A percentile compares a stretch with the other conserved stretches of the same genome.
Conservation (phyloP, 2,329 filamentous ascomycete genomes). For the Parasarocladium wereldwijsianum region DNA sequence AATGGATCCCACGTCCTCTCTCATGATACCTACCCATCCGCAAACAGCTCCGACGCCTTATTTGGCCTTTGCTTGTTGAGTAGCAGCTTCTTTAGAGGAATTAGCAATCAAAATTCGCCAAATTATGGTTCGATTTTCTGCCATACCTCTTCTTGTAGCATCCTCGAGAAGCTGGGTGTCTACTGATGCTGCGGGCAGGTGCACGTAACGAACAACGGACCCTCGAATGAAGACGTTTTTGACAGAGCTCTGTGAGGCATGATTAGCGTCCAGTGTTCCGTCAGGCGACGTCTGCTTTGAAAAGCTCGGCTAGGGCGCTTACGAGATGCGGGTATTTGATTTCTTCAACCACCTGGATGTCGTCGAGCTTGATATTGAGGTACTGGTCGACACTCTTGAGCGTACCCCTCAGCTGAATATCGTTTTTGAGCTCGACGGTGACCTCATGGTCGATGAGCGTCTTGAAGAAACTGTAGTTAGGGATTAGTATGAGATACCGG, state of each 20-base stretch:
- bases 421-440: slow-evolving; percentile 98
- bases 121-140: neutral
- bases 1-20: too few relatives aligned
- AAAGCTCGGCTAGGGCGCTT: slow-evolving; percentile 11
- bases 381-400: slow-evolving; percentile 98
- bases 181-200: slow-evolving; percentile 68
- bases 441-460: slow-evolving; percentile 95
- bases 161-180: slow-evolving; percentile 82
- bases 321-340: slow-evolving; percentile 90
- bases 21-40: too few relatives aligned
- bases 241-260: slow-evolving; percentile 47
- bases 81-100: slow-evolving; percentile 34
- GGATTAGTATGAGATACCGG: too few relatives aligned
- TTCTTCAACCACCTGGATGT: slow-evolving; percentile 85
- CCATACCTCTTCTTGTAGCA: slow-evolving; percentile 69
- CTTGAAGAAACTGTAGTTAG: slow-evolving; percentile 75
- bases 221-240: slow-evolving; percentile 95
- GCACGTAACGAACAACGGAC: slow-evolving; percentile 84
- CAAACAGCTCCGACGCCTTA: too few relatives aligned
- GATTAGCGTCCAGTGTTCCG: neutral
- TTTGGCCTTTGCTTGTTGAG: slow-evolving; percentile 42
- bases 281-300: neutral
- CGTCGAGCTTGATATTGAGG: slow-evolving; percentile 97
- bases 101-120: too few relatives aligned
- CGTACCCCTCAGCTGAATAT: slow-evolving; percentile 90